These are phyloP conservation scores for Mycena galopus DNA, from an alignment of 768 basidiomycete species.

Conservation along the genomic window DNA sequence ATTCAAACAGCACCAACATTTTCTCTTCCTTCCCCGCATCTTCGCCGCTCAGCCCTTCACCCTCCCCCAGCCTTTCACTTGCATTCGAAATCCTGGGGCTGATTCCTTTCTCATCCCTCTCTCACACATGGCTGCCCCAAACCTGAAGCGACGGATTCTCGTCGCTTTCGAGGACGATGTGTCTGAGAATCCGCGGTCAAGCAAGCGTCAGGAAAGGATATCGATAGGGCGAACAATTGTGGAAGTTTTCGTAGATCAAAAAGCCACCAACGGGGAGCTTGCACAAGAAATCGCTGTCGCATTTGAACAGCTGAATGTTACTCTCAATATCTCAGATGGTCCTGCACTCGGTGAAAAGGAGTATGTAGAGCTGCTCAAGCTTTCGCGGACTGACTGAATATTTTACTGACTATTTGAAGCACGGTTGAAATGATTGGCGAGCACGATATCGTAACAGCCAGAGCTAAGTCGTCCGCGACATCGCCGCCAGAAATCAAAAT, in stretches of 20 bases:
- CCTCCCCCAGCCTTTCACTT: too few species aligned
- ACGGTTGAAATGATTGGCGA: constrained; percentile 20
- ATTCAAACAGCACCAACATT: too few species aligned
- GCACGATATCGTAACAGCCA: constrained; percentile 36
- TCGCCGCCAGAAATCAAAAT: too few species aligned
- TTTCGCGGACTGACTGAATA: neutral
- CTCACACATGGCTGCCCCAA: too few species aligned
- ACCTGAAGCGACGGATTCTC: neutral
- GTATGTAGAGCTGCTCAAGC: neutral
- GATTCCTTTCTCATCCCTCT: too few species aligned
- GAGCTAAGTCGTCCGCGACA: neutral
- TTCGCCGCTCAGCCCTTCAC: too few species aligned
- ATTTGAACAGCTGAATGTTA: neutral
- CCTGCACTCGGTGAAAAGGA: neutral
- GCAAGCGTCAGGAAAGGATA: neutral
- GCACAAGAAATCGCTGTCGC: neutral
- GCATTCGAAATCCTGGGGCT: too few species aligned
- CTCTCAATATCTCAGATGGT: neutral
- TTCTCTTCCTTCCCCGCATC: too few species aligned
- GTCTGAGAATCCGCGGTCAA: neutral
- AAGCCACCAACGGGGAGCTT: neutral
- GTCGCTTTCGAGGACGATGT: neutral
- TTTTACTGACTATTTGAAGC: neutral
- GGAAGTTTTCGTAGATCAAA: neutral
- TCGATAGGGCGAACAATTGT: neutral